Conservation (phyloP, 2,329 filamentous ascomycete species). For the Chrysoporthe austroafricana region DNA sequence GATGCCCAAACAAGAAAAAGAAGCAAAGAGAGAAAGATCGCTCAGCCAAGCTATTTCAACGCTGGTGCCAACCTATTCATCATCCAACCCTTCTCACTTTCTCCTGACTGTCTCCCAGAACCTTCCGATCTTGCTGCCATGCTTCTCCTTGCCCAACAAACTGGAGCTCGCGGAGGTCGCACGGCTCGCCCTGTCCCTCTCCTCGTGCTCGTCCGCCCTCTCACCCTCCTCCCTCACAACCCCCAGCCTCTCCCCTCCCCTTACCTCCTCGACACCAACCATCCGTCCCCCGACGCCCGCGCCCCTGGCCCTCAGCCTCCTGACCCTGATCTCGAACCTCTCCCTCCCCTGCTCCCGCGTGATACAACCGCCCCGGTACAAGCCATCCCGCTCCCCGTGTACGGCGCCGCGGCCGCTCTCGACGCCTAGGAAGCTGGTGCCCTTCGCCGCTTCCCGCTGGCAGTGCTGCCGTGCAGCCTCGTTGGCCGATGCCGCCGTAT, state of each 20-base stretch:
- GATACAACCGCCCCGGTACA: conserved; percentile 24
- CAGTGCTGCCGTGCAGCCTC: conserved; percentile 24
- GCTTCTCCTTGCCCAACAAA: conserved; percentile 1
- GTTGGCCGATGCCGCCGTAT: conserved; percentile 25
- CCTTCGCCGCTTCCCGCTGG: conserved; percentile 20
- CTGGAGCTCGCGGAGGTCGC: conserved; percentile 21
- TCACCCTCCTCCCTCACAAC: conserved; percentile 18
- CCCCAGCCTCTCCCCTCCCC: conserved; percentile 5
- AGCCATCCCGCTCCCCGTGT: conserved; percentile 22
- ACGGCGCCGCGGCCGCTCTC: conserved; percentile 15
- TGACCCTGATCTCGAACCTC: conserved; percentile 26
- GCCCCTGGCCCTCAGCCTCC: conserved; percentile 20
- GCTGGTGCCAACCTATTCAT: neutral
- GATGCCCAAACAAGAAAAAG: no score
- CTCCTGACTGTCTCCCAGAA: conserved; percentile 12
- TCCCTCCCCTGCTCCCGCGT: conserved; percentile 22
- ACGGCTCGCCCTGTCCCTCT: neutral
- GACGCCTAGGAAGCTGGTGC: neutral
- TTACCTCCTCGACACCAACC: conserved; percentile 6
- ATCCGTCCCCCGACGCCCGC: conserved; percentile 12
- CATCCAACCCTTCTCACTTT: neutral
- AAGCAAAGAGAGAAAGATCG: neutral
- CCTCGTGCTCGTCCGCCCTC: neutral
- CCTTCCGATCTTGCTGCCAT: conserved; percentile 17
- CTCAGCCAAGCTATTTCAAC: neutral